A percentile compares a stretch with the other conserved stretches of the same genome.
phyloP scores from a whole-genome alignment of 495 filamentous ascomycete species.

The Evansstolkia leycettana region DNA sequence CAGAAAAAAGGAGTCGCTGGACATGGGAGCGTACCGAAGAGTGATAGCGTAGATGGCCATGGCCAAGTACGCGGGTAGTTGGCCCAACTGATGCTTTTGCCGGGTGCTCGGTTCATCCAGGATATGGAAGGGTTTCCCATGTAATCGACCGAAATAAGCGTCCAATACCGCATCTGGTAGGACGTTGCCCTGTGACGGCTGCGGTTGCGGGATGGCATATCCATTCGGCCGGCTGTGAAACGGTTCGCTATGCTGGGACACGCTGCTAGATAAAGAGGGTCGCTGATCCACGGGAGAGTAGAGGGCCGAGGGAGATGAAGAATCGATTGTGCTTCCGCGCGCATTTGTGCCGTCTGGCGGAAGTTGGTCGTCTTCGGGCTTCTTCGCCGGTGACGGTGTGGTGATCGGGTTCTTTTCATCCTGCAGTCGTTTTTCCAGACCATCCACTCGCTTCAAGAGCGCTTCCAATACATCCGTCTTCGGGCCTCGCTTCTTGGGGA shows the following conservation, averaged over 20 bases:
- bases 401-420: conserved; percentile 46
- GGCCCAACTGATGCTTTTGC: conserved; percentile 51
- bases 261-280: conserved; percentile 3
- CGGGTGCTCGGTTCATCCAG: conserved; percentile 60
- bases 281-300: conserved; percentile 2
- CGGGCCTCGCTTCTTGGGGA: conserved; percentile 78
- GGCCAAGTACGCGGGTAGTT: conserved; percentile 49
- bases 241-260: conserved; percentile 6
- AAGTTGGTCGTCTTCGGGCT: conserved; percentile 6
- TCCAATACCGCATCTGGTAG: conserved; percentile 54
- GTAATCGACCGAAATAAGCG: conserved; percentile 61
- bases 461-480: conserved; percentile 85
- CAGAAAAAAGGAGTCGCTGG: background rate
- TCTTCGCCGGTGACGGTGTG: conserved; percentile 25
- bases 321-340: conserved; percentile 14
- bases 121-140: conserved; percentile 68
- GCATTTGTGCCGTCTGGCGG: conserved; percentile 5
- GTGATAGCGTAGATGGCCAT: conserved; percentile 66
- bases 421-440: conserved; percentile 66
- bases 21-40: conserved; percentile 38
- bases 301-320: conserved; percentile 7
- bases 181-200: conserved; percentile 18
- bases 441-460: conserved; percentile 70
- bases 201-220: conserved; percentile 4
- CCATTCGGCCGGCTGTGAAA: conserved; percentile 6